Evolutionary conservation across 192 early-diverging fungal species (phyloP).

Genomic region (Podila minutissima): DNA sequence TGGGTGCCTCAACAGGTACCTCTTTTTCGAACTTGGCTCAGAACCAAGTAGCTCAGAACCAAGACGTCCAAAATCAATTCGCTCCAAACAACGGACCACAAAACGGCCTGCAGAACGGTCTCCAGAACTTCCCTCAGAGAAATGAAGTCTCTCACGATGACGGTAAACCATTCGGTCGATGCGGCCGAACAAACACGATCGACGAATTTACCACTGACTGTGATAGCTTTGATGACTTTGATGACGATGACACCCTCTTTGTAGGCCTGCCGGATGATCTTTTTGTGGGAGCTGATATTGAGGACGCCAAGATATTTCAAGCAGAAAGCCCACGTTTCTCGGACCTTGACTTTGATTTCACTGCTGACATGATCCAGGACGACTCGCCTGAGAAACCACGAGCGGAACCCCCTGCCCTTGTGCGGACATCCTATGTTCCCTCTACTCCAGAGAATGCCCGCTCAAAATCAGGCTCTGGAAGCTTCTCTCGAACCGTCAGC

Average conservation of each 20-base stretch:
- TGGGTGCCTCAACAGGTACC: background rate
- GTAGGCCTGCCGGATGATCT: conserved; percentile 11
- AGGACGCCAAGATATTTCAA: conserved; percentile 21
- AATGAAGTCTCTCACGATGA: conserved; percentile 10
- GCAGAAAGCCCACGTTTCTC: conserved; percentile 42
- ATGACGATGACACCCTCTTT: background rate
- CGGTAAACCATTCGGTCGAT: background rate
- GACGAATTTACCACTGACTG: background rate
- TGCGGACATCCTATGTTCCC: background rate
- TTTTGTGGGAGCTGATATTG: conserved; percentile 33
- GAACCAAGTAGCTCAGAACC: too few relatives aligned
- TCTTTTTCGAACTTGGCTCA: background rate
- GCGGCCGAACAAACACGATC: background rate
- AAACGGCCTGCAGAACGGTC: background rate
- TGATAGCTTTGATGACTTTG: background rate
- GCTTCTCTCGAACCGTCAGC: conserved; percentile 15
- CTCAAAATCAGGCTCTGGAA: conserved; percentile 10
- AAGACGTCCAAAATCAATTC: background rate
- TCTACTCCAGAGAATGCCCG: conserved; percentile 1
- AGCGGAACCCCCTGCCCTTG: background rate
- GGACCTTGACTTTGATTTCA: conserved; percentile 27
- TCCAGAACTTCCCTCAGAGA: background rate
- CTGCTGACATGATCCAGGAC: conserved; percentile 17
- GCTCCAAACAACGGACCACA: background rate
- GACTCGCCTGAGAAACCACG: conserved; percentile 26